Evolutionary conservation across 306 rosid species (phyloP), one percentile per base, ranked within the genome.

Genomic region (Herpetospermum pedunculosum): DNA sequence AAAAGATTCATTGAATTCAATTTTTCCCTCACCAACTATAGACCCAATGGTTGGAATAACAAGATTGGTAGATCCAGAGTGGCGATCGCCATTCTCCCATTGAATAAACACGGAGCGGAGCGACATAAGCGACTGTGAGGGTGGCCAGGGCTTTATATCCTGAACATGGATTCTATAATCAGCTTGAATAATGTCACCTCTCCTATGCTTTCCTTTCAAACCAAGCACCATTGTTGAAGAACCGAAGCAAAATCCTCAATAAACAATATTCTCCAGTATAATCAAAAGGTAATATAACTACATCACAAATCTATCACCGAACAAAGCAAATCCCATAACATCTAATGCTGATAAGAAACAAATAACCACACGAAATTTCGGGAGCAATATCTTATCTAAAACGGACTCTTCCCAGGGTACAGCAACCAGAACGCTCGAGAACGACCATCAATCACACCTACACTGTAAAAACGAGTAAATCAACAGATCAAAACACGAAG

Each of bases 121-220:
- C 2, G 95, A 86, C 74, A 77, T 85, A 48, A 89, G 92, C 6
- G 97, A 85, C 80, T 91, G 91, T 0, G 99, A 86, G 2, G 96
- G 99, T 0, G 96, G 97, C 99, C 99, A 94, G 43, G 99, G 99
- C 90, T 88, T 94, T 60, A 94, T 83, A 81, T 91, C 97, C 59
- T 83, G 86, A 76, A 94, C 78, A 75, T 91, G 96, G 77, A 94
- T 79, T 25, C 81, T 65, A 82, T 85, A 94, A 76, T 89, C 83
- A 72, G 80, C 64, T 63, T 84, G 94, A 74, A 91, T 80, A 2
- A 83, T 43, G 26, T 86, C 69, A 55, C 92, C 76, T 74, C 91
- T 83, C 83, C 85, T 75, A 79, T 69, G 80, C 88, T 91, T 94
- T 54, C 91, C 89, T 82, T 79, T 91, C 80, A 79, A 68, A 12